These are phyloP conservation scores for Trametes versicolor DNA, from an alignment of 1,284 basidiomycete species.

Conservation along the genomic window DNA sequence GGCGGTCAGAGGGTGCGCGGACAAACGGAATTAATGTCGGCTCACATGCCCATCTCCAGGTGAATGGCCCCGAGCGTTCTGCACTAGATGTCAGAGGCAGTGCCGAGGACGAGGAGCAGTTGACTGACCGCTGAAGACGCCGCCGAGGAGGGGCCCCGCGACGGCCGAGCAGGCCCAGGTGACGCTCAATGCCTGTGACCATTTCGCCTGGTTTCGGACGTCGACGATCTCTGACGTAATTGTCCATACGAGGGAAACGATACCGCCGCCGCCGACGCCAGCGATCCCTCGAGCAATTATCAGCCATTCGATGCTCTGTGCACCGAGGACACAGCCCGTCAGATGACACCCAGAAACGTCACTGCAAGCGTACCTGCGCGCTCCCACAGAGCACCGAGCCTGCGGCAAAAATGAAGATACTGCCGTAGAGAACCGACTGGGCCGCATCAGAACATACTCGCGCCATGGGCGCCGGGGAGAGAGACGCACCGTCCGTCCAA, in stretches of 20 bases:
- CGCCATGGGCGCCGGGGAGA: constrained; percentile 22
- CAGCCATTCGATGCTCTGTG: constrained; percentile 68
- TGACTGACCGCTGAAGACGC: constrained; percentile 78
- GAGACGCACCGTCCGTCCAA: constrained; percentile 70
- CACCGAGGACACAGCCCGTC: constrained; percentile 8
- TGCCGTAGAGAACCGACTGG: constrained; percentile 71
- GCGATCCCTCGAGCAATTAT: constrained; percentile 66
- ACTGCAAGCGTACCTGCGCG: constrained; percentile 60
- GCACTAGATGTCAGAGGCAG: constrained; percentile 8
- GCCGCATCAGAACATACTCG: constrained; percentile 26
- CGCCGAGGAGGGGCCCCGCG: constrained; percentile 81
- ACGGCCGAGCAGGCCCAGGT: constrained; percentile 87
- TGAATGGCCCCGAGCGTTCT: constrained; percentile 47
- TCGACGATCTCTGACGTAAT: constrained; percentile 84
- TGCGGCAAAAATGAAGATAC: constrained; percentile 73
- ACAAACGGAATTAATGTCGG: not conserved
- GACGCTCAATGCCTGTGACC: constrained; percentile 83
- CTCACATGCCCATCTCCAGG: constrained; percentile 87
- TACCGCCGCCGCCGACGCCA: constrained; percentile 82
- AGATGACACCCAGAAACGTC: constrained; percentile 15
- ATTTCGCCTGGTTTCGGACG: constrained; percentile 72
- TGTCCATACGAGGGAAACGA: constrained; percentile 84
- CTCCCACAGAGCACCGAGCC: constrained; percentile 79
- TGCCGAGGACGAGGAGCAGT: not conserved
- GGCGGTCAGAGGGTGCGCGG: not conserved